phyloP scores from a whole-genome alignment of 345 rosid genomes.

The Bruguiera sexangula region DNA sequence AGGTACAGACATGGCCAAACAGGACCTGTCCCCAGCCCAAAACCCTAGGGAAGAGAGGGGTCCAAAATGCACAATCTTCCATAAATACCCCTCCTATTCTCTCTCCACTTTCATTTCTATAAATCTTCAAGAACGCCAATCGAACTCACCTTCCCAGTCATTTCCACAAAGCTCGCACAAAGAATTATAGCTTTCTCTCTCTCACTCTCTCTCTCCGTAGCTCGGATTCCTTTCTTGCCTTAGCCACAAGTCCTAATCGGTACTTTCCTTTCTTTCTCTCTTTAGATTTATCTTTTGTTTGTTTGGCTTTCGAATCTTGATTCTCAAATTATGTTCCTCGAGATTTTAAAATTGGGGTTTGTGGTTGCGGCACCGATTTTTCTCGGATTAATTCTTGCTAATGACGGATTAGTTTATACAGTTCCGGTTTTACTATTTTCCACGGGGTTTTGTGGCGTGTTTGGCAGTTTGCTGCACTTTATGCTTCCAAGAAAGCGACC shows the following conservation, averaged over 20 bases:
- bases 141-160: too few relatives aligned
- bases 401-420: neutral
- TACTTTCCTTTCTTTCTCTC: neutral
- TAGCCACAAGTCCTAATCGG: neutral
- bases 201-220: too few relatives aligned
- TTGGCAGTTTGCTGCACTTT: slow-evolving; percentile 66
- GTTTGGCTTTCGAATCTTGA: slow-evolving; percentile 13
- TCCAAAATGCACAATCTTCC: too few relatives aligned
- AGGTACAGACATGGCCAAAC: too few relatives aligned
- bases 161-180: neutral
- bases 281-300: neutral
- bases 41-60: too few relatives aligned
- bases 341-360: slow-evolving; percentile 31
- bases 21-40: too few relatives aligned
- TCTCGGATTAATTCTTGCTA: slow-evolving; percentile 7
- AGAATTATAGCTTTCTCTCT: neutral
- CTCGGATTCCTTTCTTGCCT: neutral
- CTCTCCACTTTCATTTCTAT: too few relatives aligned
- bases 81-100: too few relatives aligned
- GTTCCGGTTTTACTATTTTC: slow-evolving; percentile 29
- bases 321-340: slow-evolving; percentile 21
- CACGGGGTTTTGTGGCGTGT: slow-evolving; percentile 40
- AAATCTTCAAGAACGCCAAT: too few relatives aligned
- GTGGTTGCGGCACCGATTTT: slow-evolving; percentile 29
- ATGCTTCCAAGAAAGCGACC: slow-evolving; percentile 97